A percentile compares a stretch with the other conserved stretches of the same genome.
Evolutionary conservation across 495 filamentous ascomycete genomes (phyloP).

Genomic region (Aspergillus bertholletiae): DNA sequence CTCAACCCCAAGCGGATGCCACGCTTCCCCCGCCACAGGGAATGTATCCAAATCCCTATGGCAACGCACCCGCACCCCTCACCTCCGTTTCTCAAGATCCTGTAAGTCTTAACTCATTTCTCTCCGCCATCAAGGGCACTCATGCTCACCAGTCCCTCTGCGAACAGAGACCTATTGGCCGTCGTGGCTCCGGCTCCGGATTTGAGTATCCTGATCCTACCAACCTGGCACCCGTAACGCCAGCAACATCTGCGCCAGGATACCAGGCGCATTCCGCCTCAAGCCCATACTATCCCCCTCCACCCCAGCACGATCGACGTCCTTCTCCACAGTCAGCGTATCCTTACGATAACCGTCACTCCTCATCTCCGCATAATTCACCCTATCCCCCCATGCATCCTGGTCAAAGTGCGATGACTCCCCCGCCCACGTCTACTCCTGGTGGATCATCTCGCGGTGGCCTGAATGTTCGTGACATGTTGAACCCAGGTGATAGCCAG

Average conservation of each 20-base stretch:
- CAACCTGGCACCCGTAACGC: constrained; percentile 51
- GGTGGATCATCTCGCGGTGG: constrained; percentile 39
- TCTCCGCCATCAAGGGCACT: constrained; percentile 5
- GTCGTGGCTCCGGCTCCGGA: constrained; percentile 45
- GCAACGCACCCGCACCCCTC: constrained; percentile 39
- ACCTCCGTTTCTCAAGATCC: constrained; percentile 40
- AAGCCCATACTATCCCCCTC: constrained; percentile 44
- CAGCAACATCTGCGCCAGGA: constrained; percentile 44
- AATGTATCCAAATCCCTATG: constrained; percentile 39
- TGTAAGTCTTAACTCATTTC: constrained; percentile 35
- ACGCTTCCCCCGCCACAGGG: constrained; percentile 49
- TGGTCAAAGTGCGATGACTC: constrained; percentile 31
- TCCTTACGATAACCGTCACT: constrained; percentile 46
- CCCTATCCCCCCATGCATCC: constrained; percentile 44
- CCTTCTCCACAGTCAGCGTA: constrained; percentile 48
- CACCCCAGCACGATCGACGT: constrained; percentile 44
- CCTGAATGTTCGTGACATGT: constrained; percentile 52
- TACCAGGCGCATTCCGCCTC: constrained; percentile 45
- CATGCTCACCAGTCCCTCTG: background rate
- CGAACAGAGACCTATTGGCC: constrained; percentile 38
- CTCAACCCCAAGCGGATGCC: constrained; percentile 41
- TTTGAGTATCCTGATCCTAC: constrained; percentile 55
- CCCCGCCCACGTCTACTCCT: constrained; percentile 38
- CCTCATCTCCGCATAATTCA: constrained; percentile 48
- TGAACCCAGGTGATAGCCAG: constrained; percentile 42